phyloP scores from a whole-genome alignment of 352 stramenopile genomes.

The Globisporangium abappressorium region DNA sequence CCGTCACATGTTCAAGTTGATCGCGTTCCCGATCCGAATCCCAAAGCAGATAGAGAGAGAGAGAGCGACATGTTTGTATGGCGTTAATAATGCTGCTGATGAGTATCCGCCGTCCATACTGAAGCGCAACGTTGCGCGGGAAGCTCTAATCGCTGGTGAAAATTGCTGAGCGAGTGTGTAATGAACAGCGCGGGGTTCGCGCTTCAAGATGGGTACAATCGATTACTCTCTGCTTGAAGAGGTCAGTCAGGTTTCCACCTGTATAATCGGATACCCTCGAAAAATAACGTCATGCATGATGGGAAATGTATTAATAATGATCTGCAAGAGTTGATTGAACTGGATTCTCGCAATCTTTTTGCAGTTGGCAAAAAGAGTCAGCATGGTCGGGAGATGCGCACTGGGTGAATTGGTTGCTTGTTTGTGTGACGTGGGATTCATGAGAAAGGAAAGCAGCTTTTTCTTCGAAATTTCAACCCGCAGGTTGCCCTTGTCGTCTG shows the following conservation, averaged over 20 bases:
- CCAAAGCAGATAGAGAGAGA: too few relatives aligned
- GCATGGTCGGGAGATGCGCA: background rate
- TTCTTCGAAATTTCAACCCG: conserved; percentile 3
- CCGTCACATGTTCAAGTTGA: background rate
- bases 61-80: background rate
- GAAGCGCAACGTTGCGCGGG: background rate
- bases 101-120: background rate
- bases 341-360: conserved; percentile 8
- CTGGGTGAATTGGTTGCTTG: background rate
- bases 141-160: background rate
- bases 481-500: background rate
- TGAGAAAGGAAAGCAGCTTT: background rate
- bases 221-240: background rate
- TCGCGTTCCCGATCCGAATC: background rate
- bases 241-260: background rate
- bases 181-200: background rate
- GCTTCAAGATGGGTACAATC: conserved; percentile 13
- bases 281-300: background rate
- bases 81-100: background rate
- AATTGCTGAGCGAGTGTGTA: background rate
- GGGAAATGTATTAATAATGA: background rate
- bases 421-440: background rate
- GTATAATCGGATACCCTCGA: background rate
- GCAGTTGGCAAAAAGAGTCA: conserved; percentile 1
- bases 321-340: background rate